Base-by-base conservation (phyloP, 257 asterid genomes). In the Orobanche coerulescens region DNA sequence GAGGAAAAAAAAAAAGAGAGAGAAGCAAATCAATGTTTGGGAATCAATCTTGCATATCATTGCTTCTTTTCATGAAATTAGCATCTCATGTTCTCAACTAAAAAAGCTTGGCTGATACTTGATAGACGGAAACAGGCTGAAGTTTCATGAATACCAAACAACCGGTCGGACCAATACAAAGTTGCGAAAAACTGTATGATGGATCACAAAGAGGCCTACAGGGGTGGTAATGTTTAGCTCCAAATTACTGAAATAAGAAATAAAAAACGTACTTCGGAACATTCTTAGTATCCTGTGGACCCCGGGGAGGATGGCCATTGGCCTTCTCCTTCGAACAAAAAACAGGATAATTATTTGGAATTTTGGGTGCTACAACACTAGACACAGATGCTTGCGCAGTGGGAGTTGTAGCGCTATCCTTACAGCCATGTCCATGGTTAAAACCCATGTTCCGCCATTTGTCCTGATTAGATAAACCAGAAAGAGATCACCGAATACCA, bases 361-460 rank as follows among this genome's bases (percentile, higher is more conserved):
- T 25, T 59, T 20, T 50, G 19, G 62, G 24, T 25, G 57, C 18
- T 50, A 54, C 51, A 18, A 50, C 58, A 51, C 25, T 67, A 7
- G 61, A 16, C 18, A 66, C 36, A 42, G 14, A 8, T 69, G 66
- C 43, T 68, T 55, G 67, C 13, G n/a, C 44, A 31, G 49, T 68
- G 31, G 64, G 60, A 62, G 58, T 56, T 50, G 48, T 28, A 5
- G 58, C 49, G 53, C 52, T 70, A n/a, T 73, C 79, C 56, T 68
- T 71, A 30, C 59, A 37, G 55, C 59, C 66, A 43, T 72, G 79
- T 28, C 50, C 76, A 19, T 66, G 34, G 58, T 56, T 53, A 62
- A 51, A 55, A 40, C 52, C 4, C 87, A 81, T 44, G 71, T 69
- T 78, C 57, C 80, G 54, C 84, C 84, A 81, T 71, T 81, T 78